Percentiles rank a stretch among this genome's conserved stretches.
These are phyloP conservation scores for Pezicula carpinea DNA, from an alignment of 2,329 filamentous ascomycete species.

Conservation along the genomic window DNA sequence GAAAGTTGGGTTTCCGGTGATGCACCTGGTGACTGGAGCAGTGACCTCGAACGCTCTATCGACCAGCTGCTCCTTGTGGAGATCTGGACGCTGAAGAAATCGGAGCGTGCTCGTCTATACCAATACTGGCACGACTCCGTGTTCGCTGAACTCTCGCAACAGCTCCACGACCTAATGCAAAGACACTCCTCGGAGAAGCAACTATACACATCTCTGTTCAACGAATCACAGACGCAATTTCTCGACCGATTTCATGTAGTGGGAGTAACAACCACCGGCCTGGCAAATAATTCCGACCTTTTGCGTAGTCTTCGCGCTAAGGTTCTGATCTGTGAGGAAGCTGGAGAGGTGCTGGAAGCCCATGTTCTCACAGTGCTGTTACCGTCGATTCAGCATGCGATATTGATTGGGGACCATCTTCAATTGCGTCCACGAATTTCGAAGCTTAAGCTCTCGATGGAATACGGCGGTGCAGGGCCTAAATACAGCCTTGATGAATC, in stretches of 20 bases:
- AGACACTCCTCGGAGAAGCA: neutral
- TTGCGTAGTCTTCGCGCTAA: constrained; percentile 36
- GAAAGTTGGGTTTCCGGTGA: constrained; percentile 1
- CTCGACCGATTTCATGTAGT: neutral
- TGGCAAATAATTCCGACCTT: constrained; percentile 40
- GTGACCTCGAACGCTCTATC: constrained; percentile 1
- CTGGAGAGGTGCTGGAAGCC: constrained; percentile 37
- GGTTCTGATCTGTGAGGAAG: constrained; percentile 38
- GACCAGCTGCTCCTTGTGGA: neutral
- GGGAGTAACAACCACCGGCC: constrained; percentile 46
- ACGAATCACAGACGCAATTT: constrained; percentile 3
- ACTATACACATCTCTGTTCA: neutral
- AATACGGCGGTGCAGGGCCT: neutral
- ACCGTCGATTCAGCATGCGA: constrained; percentile 31
- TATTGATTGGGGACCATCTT: constrained; percentile 35
- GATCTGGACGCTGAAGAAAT: neutral
- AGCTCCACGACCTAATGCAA: neutral
- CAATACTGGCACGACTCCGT: constrained; percentile 1
- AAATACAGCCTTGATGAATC: constrained; percentile 42
- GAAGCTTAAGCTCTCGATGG: constrained; percentile 19
- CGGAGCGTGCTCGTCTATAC: constrained; percentile 1
- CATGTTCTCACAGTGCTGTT: constrained; percentile 31
- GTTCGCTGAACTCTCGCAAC: neutral
- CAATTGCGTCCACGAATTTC: constrained; percentile 29
- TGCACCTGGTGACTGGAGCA: neutral